Conservation (phyloP, 108 stramenopile genomes). For the Conticribra guillardii region DNA sequence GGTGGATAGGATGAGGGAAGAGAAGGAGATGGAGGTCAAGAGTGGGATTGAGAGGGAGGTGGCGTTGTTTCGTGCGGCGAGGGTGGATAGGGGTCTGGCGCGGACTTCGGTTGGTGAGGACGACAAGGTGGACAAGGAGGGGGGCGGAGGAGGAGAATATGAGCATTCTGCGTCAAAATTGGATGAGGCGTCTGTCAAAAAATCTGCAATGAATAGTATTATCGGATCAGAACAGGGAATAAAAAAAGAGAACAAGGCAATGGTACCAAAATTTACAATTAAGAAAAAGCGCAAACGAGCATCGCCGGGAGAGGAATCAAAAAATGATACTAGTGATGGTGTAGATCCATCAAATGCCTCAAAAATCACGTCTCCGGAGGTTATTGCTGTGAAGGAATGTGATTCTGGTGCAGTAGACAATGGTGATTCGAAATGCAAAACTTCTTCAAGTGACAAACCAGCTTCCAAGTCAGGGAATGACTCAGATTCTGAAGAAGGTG, state of each 20-base stretch:
- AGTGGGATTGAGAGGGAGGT: slow-evolving; percentile 66
- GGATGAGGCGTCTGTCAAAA: slow-evolving; percentile 22
- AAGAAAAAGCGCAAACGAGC: slow-evolving; percentile 42
- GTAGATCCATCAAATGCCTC: too few species aligned
- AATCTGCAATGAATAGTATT: slow-evolving; percentile 1
- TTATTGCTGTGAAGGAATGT: too few species aligned
- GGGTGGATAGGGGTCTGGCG: slow-evolving; percentile 47
- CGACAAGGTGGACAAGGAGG: slow-evolving; percentile 2
- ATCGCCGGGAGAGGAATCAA: slow-evolving; percentile 7
- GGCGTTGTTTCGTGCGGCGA: slow-evolving; percentile 72
- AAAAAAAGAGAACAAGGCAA: slow-evolving; percentile 11
- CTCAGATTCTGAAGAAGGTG: slow-evolving; percentile 14
- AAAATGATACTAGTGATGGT: slow-evolving; percentile 17
- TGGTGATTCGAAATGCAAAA: neutral
- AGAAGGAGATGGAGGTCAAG: slow-evolving; percentile 52
- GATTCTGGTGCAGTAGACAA: too few species aligned
- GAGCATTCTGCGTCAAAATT: neutral
- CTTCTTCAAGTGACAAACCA: neutral
- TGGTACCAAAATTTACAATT: slow-evolving; percentile 43
- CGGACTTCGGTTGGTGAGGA: slow-evolving; percentile 25
- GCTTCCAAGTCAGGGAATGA: neutral
- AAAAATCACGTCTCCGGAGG: too few species aligned
- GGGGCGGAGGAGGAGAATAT: neutral
- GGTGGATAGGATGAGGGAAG: slow-evolving; percentile 51
- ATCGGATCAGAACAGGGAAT: slow-evolving; percentile 16